phyloP scores from a whole-genome alignment of 2,329 filamentous ascomycete genomes.

The Leptodontidium sp. region DNA sequence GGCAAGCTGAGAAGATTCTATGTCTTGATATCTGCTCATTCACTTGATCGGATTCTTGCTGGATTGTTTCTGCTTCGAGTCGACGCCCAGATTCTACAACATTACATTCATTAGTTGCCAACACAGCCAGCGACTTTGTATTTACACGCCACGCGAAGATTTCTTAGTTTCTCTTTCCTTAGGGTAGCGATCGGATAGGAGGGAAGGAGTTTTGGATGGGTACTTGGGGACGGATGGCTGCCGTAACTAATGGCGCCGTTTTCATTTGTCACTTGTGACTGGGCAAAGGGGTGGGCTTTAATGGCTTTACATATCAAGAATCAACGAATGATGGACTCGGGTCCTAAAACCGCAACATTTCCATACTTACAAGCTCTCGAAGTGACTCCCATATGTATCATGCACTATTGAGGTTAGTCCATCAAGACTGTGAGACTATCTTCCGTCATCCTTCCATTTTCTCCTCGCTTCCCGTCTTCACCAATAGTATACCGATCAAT shows the following conservation, averaged over 20 bases:
- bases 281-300: slow-evolving; percentile 7
- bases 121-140: slow-evolving; percentile 1
- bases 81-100: not conserved
- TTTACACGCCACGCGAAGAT: slow-evolving; percentile 10
- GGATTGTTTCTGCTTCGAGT: not conserved
- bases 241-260: not conserved
- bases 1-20: not conserved
- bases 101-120: not conserved
- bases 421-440: too few species aligned
- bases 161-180: slow-evolving; percentile 20
- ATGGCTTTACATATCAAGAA: slow-evolving; percentile 14
- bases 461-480: not conserved
- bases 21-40: slow-evolving; percentile 19
- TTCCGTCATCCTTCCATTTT: not conserved
- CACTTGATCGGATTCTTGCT: slow-evolving; percentile 18
- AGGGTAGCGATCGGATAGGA: slow-evolving; percentile 11
- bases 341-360: slow-evolving; percentile 10
- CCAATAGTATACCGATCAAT: too few species aligned
- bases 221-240: slow-evolving; percentile 5
- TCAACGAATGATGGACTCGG: slow-evolving; percentile 17
- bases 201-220: slow-evolving; percentile 19
- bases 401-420: not conserved
- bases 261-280: slow-evolving; percentile 23
- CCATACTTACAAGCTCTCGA: not conserved
- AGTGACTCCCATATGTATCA: not conserved